phyloP scores from a whole-genome alignment of 2,329 filamentous ascomycete genomes.

The Ceratocystis alfenasii region DNA sequence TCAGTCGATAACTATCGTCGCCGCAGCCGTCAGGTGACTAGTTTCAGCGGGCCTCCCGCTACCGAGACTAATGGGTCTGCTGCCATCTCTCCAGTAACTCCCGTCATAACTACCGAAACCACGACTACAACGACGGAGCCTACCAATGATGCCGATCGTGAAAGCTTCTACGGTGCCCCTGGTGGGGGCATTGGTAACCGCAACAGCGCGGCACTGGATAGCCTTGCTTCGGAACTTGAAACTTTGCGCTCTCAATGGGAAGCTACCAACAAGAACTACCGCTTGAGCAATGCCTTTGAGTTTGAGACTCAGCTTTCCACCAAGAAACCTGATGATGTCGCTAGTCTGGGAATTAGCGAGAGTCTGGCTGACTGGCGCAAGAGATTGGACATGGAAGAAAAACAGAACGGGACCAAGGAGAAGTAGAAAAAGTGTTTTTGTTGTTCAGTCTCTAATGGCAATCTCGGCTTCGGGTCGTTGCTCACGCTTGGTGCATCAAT shows the following conservation, averaged over 20 bases:
- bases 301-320: conserved; percentile 46
- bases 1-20: conserved; percentile 92
- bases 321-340: conserved; percentile 37
- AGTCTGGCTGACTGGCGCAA: conserved; percentile 71
- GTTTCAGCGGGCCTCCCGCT: conserved; percentile 25
- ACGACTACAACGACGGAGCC: conserved; percentile 17
- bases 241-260: conserved; percentile 87
- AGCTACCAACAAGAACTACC: conserved; percentile 87
- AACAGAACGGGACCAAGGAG: conserved; percentile 27
- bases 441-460: not conserved
- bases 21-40: conserved; percentile 48
- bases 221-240: conserved; percentile 82
- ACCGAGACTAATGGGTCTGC: conserved; percentile 33
- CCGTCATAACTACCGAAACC: conserved; percentile 7
- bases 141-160: conserved; percentile 38
- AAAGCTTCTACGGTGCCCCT: conserved; percentile 52
- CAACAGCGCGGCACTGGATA: conserved; percentile 66
- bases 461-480: not conserved
- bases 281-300: conserved; percentile 79
- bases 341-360: conserved; percentile 46
- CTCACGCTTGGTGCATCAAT: not conserved
- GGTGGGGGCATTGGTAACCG: conserved; percentile 40
- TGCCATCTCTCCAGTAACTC: conserved; percentile 21
- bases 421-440: not conserved
- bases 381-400: conserved; percentile 49